Conservation (phyloP, 495 filamentous ascomycete species). For the Massariosphaeria phaeospora region DNA sequence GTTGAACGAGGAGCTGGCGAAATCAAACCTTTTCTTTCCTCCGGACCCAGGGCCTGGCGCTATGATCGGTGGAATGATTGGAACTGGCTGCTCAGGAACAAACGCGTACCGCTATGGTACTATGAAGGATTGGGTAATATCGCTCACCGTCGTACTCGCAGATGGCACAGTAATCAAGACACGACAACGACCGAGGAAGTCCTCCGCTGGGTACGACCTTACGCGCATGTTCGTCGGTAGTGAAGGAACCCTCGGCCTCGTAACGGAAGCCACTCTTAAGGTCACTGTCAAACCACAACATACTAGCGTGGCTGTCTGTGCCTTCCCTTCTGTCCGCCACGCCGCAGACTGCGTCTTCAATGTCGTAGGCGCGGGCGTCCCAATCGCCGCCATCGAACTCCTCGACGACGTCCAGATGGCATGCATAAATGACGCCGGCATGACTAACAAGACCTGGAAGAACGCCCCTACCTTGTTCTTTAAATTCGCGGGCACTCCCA, state of each 20-base stretch:
- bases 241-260: constrained; percentile 87
- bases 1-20: constrained; percentile 65
- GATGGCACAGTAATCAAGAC: constrained; percentile 93
- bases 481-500: constrained; percentile 79
- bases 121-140: constrained; percentile 94
- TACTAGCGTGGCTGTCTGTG: constrained; percentile 77
- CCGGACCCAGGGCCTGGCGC: constrained; percentile 77
- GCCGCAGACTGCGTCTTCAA: constrained; percentile 77
- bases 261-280: constrained; percentile 83
- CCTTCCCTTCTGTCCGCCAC: constrained; percentile 70
- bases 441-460: constrained; percentile 66
- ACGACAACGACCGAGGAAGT: constrained; percentile 69
- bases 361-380: constrained; percentile 74
- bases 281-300: constrained; percentile 71
- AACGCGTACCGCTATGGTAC: constrained; percentile 93
- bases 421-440: constrained; percentile 77
- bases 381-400: constrained; percentile 84
- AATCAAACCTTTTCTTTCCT: constrained; percentile 72
- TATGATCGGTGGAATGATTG: constrained; percentile 95
- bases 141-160: constrained; percentile 84
- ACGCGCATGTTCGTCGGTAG: constrained; percentile 81
- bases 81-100: constrained; percentile 87
- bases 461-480: constrained; percentile 87
- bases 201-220: constrained; percentile 80
- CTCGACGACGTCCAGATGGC: constrained; percentile 93